Conservation (phyloP, 768 basidiomycete species). For the Scleroderma citrinum region DNA sequence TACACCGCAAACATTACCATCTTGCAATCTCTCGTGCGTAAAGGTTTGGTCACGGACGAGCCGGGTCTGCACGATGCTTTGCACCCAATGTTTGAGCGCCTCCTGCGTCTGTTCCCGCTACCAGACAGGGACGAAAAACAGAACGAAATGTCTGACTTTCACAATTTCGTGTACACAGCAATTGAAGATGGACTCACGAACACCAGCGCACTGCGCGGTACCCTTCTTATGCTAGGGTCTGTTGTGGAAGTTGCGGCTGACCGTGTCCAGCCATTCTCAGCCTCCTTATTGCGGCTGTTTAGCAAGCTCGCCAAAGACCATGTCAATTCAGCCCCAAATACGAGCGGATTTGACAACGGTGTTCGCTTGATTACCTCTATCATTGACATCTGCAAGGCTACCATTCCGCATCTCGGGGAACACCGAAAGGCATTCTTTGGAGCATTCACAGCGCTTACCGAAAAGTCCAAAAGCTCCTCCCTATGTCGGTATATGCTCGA, state of each 20-base stretch:
- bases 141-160: slow-evolving; percentile 69
- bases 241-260: slow-evolving; percentile 77
- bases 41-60: slow-evolving; percentile 81
- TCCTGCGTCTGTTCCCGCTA: slow-evolving; percentile 71
- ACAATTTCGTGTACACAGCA: slow-evolving; percentile 65
- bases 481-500: slow-evolving; percentile 85
- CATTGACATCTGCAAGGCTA: slow-evolving; percentile 78
- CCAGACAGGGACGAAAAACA: slow-evolving; percentile 73
- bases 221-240: slow-evolving; percentile 81
- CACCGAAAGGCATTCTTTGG: slow-evolving; percentile 77
- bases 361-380: slow-evolving; percentile 70
- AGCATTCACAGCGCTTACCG: slow-evolving; percentile 73
- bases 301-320: slow-evolving; percentile 87
- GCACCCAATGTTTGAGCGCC: slow-evolving; percentile 75
- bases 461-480: slow-evolving; percentile 76
- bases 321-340: slow-evolving; percentile 46
- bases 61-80: slow-evolving; percentile 72
- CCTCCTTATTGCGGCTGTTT: slow-evolving; percentile 74
- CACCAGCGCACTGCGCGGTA: slow-evolving; percentile 65
- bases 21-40: slow-evolving; percentile 80
- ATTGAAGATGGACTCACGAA: slow-evolving; percentile 78
- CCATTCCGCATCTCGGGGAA: slow-evolving; percentile 80
- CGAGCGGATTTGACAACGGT: slow-evolving; percentile 49
- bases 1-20: slow-evolving; percentile 62
- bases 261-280: slow-evolving; percentile 74